Percentiles rank a stretch among this genome's conserved stretches.
Evolutionary conservation across 148 eudicot genomes (phyloP).

Genomic region (Simmondsia chinensis): DNA sequence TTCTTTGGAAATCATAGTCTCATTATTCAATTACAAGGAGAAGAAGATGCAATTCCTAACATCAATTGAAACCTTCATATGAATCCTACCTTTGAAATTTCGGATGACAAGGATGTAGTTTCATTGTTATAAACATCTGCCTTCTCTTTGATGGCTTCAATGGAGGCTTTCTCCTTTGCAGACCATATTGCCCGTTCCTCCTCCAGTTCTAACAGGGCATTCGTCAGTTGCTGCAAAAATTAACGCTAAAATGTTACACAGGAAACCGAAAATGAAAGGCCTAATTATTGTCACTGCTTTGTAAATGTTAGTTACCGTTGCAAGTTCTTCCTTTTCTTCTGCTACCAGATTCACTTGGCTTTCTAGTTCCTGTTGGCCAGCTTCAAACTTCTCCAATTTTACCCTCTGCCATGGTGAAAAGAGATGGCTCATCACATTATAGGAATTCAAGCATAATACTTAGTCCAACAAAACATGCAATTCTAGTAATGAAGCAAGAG

Average conservation of each 20-base stretch:
- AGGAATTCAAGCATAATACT: too few relatives aligned
- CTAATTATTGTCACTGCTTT: not conserved
- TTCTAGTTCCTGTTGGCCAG: slow-evolving; percentile 31
- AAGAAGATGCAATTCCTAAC: not conserved
- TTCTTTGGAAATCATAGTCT: not conserved
- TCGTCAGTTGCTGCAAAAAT: slow-evolving; percentile 82
- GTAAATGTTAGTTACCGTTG: slow-evolving; percentile 42
- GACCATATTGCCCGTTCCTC: slow-evolving; percentile 90
- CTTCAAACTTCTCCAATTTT: slow-evolving; percentile 47
- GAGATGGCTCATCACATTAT: slow-evolving; percentile 4
- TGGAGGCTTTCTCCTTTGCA: slow-evolving; percentile 78
- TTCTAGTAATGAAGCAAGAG: not conserved
- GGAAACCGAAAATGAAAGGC: too few relatives aligned
- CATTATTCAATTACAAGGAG: slow-evolving; percentile 1
- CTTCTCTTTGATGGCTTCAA: slow-evolving; percentile 61
- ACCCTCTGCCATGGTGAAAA: slow-evolving; percentile 32
- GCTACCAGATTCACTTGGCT: slow-evolving; percentile 32
- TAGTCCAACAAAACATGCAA: too few relatives aligned
- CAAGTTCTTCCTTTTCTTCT: slow-evolving; percentile 79
- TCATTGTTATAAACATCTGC: slow-evolving; percentile 35
- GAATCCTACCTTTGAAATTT: slow-evolving; percentile 50
- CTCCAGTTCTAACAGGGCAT: slow-evolving; percentile 80
- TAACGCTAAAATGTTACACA: too few relatives aligned
- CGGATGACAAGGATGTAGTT: slow-evolving; percentile 33
- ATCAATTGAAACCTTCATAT: not conserved